phyloP scores from a whole-genome alignment of 257 asterid species.

The Lavandula angustifolia region DNA sequence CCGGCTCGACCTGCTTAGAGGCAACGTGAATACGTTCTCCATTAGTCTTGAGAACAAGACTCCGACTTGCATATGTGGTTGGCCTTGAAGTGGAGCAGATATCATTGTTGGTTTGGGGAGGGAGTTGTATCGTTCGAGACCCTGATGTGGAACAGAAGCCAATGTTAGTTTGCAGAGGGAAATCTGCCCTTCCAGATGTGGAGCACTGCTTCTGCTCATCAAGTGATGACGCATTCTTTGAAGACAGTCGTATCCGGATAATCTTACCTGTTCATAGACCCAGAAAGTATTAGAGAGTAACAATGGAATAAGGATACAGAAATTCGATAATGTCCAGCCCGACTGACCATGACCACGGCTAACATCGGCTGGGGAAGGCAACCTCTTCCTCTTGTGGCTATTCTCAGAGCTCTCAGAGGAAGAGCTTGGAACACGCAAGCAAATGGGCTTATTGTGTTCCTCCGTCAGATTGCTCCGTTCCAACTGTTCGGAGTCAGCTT shows the following conservation, averaged over 20 bases:
- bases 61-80: background rate
- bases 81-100: background rate
- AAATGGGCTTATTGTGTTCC: slow-evolving; percentile 52
- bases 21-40: slow-evolving; percentile 22
- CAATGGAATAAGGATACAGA: background rate
- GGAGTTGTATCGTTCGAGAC: background rate
- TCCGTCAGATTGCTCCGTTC: slow-evolving; percentile 57
- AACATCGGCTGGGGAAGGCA: slow-evolving; percentile 35
- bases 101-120: too few relatives aligned
- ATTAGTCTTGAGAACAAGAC: slow-evolving; percentile 8
- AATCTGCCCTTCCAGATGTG: slow-evolving; percentile 42
- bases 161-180: slow-evolving; percentile 23
- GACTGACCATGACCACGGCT: slow-evolving; percentile 44
- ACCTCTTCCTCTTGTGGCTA: slow-evolving; percentile 68
- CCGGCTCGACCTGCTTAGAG: slow-evolving; percentile 22
- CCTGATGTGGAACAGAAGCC: slow-evolving; percentile 10
- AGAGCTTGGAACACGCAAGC: slow-evolving; percentile 48
- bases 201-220: slow-evolving; percentile 37
- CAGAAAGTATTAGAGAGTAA: background rate
- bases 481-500: slow-evolving; percentile 49
- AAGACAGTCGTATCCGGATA: slow-evolving; percentile 51
- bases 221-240: slow-evolving; percentile 26
- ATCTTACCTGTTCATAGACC: slow-evolving; percentile 45
- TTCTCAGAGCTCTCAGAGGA: slow-evolving; percentile 79
- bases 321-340: background rate